Conservation (phyloP, 2,329 filamentous ascomycete genomes). For the Penicillium sumatraense region DNA sequence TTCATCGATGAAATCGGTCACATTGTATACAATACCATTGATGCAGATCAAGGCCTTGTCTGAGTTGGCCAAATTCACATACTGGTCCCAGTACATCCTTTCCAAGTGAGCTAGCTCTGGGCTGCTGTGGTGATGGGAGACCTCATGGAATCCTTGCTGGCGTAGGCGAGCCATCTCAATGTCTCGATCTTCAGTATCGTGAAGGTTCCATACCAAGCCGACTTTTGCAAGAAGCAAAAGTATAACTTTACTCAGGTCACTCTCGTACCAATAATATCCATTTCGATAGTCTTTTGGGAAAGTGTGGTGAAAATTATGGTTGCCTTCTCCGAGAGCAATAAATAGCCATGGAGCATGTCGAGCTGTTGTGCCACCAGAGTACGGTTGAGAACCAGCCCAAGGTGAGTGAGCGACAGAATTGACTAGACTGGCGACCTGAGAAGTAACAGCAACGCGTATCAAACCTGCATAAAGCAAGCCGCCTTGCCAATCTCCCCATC, state of each 20-base stretch:
- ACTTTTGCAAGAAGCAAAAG: no score
- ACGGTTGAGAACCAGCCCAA: constrained; percentile 1
- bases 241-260: background rate
- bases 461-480: background rate
- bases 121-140: background rate
- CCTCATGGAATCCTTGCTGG: background rate
- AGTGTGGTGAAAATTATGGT: constrained; percentile 3
- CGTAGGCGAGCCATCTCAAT: background rate
- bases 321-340: constrained; percentile 1
- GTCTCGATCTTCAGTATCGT: background rate
- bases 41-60: background rate
- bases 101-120: background rate
- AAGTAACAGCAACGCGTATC: background rate
- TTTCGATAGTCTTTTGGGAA: constrained; percentile 3
- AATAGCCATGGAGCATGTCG: background rate
- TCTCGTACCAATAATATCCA: constrained; percentile 4
- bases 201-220: constrained; percentile 1
- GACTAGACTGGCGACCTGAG: background rate
- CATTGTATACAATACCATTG: constrained; percentile 61
- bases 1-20: constrained; percentile 80
- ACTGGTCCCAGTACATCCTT: background rate
- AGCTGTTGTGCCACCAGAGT: background rate
- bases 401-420: constrained; percentile 2
- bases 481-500: background rate
- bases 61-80: background rate